Conservation (phyloP, 2,329 filamentous ascomycete species). For the Phyllachora maydis region DNA sequence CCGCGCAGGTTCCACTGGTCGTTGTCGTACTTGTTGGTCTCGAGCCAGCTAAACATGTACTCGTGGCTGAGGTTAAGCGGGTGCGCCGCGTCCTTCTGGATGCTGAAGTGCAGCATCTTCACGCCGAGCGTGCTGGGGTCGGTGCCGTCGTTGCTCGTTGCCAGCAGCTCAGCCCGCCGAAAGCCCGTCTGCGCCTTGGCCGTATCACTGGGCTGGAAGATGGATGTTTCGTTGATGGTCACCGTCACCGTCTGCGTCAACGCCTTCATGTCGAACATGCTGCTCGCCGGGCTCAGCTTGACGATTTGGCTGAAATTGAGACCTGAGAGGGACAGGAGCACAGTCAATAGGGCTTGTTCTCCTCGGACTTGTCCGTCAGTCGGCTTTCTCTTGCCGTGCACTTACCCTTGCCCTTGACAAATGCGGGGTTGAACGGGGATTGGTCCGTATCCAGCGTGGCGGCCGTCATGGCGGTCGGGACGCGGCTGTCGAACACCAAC, state of each 20-base stretch:
- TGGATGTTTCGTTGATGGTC: slow-evolving; percentile 34
- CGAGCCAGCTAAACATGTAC: slow-evolving; percentile 33
- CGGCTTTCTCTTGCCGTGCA: slow-evolving; percentile 12
- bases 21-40: slow-evolving; percentile 21
- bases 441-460: slow-evolving; percentile 17
- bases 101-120: slow-evolving; percentile 40
- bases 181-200: slow-evolving; percentile 36
- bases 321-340: slow-evolving; percentile 4
- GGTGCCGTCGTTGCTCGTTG: slow-evolving; percentile 24
- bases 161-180: slow-evolving; percentile 35
- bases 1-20: slow-evolving; percentile 34
- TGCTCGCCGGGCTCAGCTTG: slow-evolving; percentile 1
- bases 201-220: too few species aligned
- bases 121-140: slow-evolving; percentile 29
- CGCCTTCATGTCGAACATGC: slow-evolving; percentile 18
- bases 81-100: slow-evolving; percentile 27
- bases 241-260: slow-evolving; percentile 25
- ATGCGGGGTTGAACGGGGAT: slow-evolving; percentile 26
- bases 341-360: slow-evolving; percentile 1
- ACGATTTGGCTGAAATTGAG: background rate
- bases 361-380: slow-evolving; percentile 1
- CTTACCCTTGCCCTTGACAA: slow-evolving; percentile 28
- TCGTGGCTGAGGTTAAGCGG: slow-evolving; percentile 38
- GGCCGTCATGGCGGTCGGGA: slow-evolving; percentile 15
- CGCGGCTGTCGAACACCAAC: slow-evolving; percentile 23